Base-by-base conservation (phyloP, 495 filamentous ascomycete species). In the Penicillium roqueforti region DNA sequence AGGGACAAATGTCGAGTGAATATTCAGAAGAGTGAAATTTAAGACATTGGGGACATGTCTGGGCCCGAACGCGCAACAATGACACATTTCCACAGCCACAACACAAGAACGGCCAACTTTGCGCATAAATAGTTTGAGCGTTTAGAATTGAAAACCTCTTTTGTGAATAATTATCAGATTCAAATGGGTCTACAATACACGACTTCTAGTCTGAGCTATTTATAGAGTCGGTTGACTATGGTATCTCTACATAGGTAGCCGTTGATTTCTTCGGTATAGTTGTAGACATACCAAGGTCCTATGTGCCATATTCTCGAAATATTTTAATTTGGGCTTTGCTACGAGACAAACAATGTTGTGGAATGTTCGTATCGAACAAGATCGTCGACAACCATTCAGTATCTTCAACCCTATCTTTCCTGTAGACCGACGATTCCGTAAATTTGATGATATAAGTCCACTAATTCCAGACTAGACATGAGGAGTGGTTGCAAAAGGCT, bases 31-130 rank as follows among this genome's bases (percentile, higher is more conserved):
- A 6, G n/a, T 20, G 28, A n/a, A 13, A 26, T 38, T 28, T 26
- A n/a, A 28, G 39, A 52, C 28, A 52, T 43, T 22, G 39, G 22
- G 18, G 49, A 14, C 49, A 36, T 44, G 10, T 28, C 28, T 40
- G 40, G 40, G 39, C 23, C 48, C 38, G 25, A 19, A 43, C 49
- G 26, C 38, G 38, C 39, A 43, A 52, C 38, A 18, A 45, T 45
- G 42, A 45, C 25, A 45, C 42, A 28, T 29, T 31, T 19, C 41
- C 41, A 16, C 32, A n/a, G 32, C 32, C 32, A 36, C 18, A 41
- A 38, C 18, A 41, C 18, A 14, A 22, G 14, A 36, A 36, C 32
- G 14, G 32, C 14, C 32, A 36, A 36, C 6, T 16, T 31, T 10
- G 8, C 28, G 28, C 10, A 31, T 31, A 31, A 10, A 1, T 31